Evolutionary conservation across 108 stramenopile genomes (phyloP), one percentile per base, ranked within the genome.

Genomic region (Skeletonema costatum): DNA sequence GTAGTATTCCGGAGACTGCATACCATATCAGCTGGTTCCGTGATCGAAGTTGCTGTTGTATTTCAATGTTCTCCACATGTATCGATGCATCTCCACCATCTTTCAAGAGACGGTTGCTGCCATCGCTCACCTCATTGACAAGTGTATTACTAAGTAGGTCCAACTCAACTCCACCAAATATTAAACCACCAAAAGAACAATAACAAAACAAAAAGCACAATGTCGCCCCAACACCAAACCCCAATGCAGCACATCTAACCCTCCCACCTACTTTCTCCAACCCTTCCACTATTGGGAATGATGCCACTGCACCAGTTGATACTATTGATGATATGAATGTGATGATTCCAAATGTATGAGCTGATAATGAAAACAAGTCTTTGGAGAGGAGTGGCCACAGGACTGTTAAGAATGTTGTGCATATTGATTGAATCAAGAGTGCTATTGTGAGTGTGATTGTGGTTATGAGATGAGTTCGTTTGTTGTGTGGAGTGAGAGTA

Each of bases 321-420:
- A 50, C 56, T 35, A 77, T 35, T 2, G 76, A 77, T 39, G 76
- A 70, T 14, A 44, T 44, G 33, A 77, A 77, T 44, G 76, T 77
- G 5, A 77, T 53, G 39, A 71, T 64, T 17, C 76, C 76, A 59
- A 71, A 77, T 9, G 76, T 71, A 32, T 77, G 76, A 19, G 76
- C 76, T 32, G 76, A 70, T 33, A 77, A 44, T 33, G 70, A 30
- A 42, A 77, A 77, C 65, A 63, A 38, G 51, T 77, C 76, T 51
- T 65, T 69, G 51, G 56, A 63, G 8, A 77, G 16, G 33, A 77
- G 70, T 16, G 76, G 76, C 76, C 76, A 77, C 2, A 77, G 63
- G 50, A 77, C 76, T 42, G 69, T 65, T 17, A 77, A 6, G 32
- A 71, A 62, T 31, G 76, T 77, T 25, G 67, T 66, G 31, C 70